A percentile compares a stretch with the other conserved stretches of the same genome.
Evolutionary conservation across 805 yeast species (phyloP).

Genomic region (Schizosaccharomyces pombe): DNA sequence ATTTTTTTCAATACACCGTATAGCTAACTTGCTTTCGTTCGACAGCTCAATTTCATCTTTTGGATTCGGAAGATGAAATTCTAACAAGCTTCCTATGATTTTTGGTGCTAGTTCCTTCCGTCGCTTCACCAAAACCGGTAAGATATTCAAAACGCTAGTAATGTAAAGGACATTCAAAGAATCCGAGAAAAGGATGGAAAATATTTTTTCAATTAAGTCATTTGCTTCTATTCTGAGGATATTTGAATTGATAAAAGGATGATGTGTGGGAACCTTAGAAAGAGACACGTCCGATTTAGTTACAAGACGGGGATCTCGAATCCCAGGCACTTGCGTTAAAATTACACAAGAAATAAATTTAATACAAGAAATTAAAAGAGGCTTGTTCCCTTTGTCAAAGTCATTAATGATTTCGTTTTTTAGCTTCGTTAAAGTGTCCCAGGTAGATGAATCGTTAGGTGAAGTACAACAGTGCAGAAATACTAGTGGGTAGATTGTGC

Average conservation of each 20-base stretch:
- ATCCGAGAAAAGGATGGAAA: slow-evolving; percentile 32
- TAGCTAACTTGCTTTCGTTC: slow-evolving; percentile 19
- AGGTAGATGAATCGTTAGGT: slow-evolving; percentile 17
- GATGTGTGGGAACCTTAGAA: slow-evolving; percentile 28
- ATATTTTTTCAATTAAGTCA: slow-evolving; percentile 40
- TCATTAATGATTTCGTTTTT: slow-evolving; percentile 35
- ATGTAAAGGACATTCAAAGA: slow-evolving; percentile 30
- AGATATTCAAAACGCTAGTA: slow-evolving; percentile 43
- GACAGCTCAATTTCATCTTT: slow-evolving; percentile 8
- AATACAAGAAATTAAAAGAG: slow-evolving; percentile 42
- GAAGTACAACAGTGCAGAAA: slow-evolving; percentile 19
- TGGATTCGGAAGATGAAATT: slow-evolving; percentile 24
- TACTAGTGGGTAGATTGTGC: slow-evolving; percentile 24
- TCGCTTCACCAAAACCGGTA: slow-evolving; percentile 37
- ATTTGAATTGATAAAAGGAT: slow-evolving; percentile 35
- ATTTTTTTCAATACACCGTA: slow-evolving; percentile 41
- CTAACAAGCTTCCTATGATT: slow-evolving; percentile 34
- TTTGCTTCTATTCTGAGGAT: slow-evolving; percentile 49
- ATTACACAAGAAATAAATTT: slow-evolving; percentile 45
- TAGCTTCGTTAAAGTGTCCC: slow-evolving; percentile 34
- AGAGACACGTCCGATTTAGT: slow-evolving; percentile 23
- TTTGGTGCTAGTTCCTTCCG: slow-evolving; percentile 35
- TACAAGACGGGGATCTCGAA: slow-evolving; percentile 15
- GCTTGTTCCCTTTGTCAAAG: slow-evolving; percentile 27
- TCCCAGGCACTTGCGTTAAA: slow-evolving; percentile 27